These are phyloP conservation scores for Retiboletus flavoniger DNA, from an alignment of 1,284 basidiomycete genomes.

Conservation along the genomic window DNA sequence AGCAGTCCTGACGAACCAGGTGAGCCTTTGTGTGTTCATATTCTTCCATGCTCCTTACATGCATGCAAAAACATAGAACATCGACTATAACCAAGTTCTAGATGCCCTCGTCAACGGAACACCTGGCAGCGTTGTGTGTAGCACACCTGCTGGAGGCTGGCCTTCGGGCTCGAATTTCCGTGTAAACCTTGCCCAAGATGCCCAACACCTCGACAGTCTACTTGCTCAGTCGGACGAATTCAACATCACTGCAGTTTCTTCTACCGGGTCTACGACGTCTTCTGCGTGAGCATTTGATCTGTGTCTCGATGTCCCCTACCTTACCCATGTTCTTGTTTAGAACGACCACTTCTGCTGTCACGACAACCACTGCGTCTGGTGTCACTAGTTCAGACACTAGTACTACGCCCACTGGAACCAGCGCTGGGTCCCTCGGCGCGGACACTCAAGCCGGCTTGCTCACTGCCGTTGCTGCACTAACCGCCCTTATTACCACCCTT, in stretches of 20 bases:
- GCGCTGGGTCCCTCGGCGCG: slow-evolving; percentile 31
- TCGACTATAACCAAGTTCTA: slow-evolving; percentile 42
- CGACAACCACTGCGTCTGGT: slow-evolving; percentile 19
- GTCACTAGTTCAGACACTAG: slow-evolving; percentile 26
- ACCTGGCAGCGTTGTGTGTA: slow-evolving; percentile 37
- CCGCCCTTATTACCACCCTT: slow-evolving; percentile 22
- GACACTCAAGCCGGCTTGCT: slow-evolving; percentile 31
- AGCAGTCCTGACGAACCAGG: slow-evolving; percentile 64
- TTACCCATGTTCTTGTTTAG: slow-evolving; percentile 20
- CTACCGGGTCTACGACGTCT: slow-evolving; percentile 14
- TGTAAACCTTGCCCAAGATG: slow-evolving; percentile 64
- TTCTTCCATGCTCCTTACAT: neutral
- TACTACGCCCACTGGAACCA: slow-evolving; percentile 27
- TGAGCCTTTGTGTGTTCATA: slow-evolving; percentile 27
- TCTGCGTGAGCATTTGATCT: slow-evolving; percentile 19
- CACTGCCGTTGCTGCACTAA: slow-evolving; percentile 30
- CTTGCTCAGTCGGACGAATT: slow-evolving; percentile 66
- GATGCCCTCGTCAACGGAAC: slow-evolving; percentile 49
- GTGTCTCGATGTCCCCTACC: neutral
- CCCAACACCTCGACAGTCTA: slow-evolving; percentile 46
- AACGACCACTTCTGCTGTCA: slow-evolving; percentile 16
- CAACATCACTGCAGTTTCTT: slow-evolving; percentile 43
- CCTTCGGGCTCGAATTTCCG: slow-evolving; percentile 54
- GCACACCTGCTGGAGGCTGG: slow-evolving; percentile 60
- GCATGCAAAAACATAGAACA: slow-evolving; percentile 26